These are phyloP conservation scores for Fistulinella staudtii DNA, from an alignment of 1,284 basidiomycete species.

Conservation along the genomic window DNA sequence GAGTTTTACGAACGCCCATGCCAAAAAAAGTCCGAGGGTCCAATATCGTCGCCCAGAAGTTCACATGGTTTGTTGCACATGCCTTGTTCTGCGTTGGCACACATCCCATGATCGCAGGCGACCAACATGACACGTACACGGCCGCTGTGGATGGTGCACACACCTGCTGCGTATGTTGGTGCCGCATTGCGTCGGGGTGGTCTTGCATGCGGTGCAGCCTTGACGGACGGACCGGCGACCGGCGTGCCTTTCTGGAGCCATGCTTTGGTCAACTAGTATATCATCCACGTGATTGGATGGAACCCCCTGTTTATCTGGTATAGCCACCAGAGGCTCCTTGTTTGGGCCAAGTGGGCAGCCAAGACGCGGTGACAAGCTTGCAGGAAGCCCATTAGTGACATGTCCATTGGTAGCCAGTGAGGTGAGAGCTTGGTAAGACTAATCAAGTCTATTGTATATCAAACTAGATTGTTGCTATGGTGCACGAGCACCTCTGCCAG, in stretches of 20 bases:
- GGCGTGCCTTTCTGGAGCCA: conserved; percentile 92
- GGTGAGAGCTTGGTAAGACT: too few species aligned
- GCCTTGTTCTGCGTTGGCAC: conserved; percentile 35
- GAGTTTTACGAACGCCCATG: conserved; percentile 85
- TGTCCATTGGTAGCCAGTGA: too few species aligned
- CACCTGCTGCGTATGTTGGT: conserved; percentile 73
- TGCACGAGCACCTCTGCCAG: too few species aligned
- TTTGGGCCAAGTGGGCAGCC: too few species aligned
- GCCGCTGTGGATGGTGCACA: conserved; percentile 72
- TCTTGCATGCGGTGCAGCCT: conserved; percentile 75
- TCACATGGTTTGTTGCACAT: conserved; percentile 94
- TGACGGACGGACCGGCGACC: conserved; percentile 70
- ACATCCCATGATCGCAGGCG: conserved; percentile 75
- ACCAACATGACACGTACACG: conserved; percentile 87
- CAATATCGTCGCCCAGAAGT: conserved; percentile 78
- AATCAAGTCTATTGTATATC: too few species aligned
- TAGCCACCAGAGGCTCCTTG: too few species aligned
- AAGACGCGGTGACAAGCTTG: too few species aligned
- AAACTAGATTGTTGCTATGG: too few species aligned
- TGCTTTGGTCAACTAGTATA: conserved; percentile 81
- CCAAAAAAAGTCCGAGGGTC: conserved; percentile 75
- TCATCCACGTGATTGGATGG: too few species aligned
- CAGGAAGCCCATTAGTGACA: too few species aligned
- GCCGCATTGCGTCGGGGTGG: conserved; percentile 77
- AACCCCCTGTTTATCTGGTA: too few species aligned